Conservation (phyloP, 2,329 filamentous ascomycete species). For the Pyricularia sp. region DNA sequence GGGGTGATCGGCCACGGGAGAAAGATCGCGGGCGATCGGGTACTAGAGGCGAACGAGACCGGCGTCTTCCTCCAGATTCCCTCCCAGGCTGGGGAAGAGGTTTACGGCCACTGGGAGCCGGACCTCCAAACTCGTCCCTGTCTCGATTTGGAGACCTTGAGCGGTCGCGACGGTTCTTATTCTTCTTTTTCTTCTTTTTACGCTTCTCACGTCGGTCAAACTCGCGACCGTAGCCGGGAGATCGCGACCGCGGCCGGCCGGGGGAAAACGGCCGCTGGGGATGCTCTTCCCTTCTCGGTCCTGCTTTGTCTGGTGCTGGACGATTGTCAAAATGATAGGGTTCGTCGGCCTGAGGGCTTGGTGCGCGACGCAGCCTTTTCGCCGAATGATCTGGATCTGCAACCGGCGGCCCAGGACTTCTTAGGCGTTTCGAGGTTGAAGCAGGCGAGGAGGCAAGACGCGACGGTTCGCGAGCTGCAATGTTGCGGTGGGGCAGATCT, state of each 20-base stretch:
- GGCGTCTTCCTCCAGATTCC: slow-evolving; percentile 11
- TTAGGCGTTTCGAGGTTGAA: slow-evolving; percentile 14
- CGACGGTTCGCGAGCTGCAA: slow-evolving; percentile 1
- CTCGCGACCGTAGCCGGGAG: slow-evolving; percentile 7
- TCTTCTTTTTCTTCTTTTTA: slow-evolving; percentile 11
- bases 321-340: slow-evolving; percentile 1
- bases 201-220: slow-evolving; percentile 12
- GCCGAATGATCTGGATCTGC: slow-evolving; percentile 1
- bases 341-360: slow-evolving; percentile 7
- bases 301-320: neutral
- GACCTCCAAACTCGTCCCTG: slow-evolving; percentile 4
- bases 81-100: slow-evolving; percentile 8
- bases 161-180: slow-evolving; percentile 10
- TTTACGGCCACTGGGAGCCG: slow-evolving; percentile 8
- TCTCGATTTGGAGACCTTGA: slow-evolving; percentile 14
- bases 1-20: slow-evolving; percentile 11
- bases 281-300: neutral
- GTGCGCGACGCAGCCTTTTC: slow-evolving; percentile 12
- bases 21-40: slow-evolving; percentile 10
- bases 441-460: slow-evolving; percentile 11
- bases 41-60: slow-evolving; percentile 6
- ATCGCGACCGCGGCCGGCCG: slow-evolving; percentile 10
- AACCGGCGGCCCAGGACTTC: slow-evolving; percentile 14
- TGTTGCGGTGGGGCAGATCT: neutral
- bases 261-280: slow-evolving; percentile 7